Conservation (phyloP, 441 rosid genomes). For the Corymbia calophylla region DNA sequence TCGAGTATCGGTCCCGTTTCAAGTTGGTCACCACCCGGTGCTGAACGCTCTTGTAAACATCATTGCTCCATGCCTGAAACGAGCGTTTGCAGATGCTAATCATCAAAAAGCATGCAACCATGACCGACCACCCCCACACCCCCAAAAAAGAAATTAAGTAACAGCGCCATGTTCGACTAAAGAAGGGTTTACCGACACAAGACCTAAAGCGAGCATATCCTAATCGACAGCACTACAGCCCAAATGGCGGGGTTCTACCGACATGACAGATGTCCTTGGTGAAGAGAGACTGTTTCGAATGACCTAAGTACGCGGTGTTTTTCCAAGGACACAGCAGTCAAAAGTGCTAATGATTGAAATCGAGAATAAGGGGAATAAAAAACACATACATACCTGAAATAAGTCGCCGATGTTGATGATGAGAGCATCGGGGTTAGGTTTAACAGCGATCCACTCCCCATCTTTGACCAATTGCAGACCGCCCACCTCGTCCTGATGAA, state of each 20-base stretch:
- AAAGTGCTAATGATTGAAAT: background rate
- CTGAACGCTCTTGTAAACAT: constrained; percentile 67
- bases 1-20: constrained; percentile 58
- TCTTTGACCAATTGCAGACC: constrained; percentile 42
- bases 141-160: background rate
- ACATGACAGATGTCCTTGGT: background rate
- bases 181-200: background rate
- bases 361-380: background rate
- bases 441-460: constrained; percentile 46
- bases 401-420: constrained; percentile 53
- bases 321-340: background rate
- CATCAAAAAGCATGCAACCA: background rate
- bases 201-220: background rate
- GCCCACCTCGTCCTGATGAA: constrained; percentile 42
- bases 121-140: background rate
- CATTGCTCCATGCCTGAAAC: constrained; percentile 88
- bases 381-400: constrained; percentile 32
- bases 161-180: background rate
- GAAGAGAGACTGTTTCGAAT: background rate
- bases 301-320: background rate
- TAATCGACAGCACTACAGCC: background rate
- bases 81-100: background rate
- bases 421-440: constrained; percentile 38
- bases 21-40: constrained; percentile 80
- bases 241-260: background rate